A percentile compares a stretch with the other conserved stretches of the same genome.
phyloP scores from a whole-genome alignment of 1,139 yeast species.

The Blastobotrys apis region DNA sequence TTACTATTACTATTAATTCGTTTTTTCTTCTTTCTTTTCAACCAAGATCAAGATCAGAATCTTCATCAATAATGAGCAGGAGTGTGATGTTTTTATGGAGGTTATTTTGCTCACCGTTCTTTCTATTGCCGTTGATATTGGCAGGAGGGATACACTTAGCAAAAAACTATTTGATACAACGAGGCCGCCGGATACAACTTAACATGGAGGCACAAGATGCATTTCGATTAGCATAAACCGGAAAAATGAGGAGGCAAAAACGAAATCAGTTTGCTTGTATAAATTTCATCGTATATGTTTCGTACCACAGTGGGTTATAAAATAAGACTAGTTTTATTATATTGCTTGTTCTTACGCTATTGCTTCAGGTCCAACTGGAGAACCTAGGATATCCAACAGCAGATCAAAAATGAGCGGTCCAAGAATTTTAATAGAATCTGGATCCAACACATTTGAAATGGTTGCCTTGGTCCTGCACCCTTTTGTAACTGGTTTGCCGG shows the following conservation, averaged over 20 bases:
- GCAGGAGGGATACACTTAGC: background rate
- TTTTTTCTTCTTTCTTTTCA: no score
- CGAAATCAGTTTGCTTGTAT: no score
- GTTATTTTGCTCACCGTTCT: background rate
- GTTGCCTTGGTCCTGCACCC: conserved; percentile 29
- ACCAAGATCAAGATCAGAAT: no score
- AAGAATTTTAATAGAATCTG: conserved; percentile 7
- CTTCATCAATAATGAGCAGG: no score
- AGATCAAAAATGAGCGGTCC: conserved; percentile 6
- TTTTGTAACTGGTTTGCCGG: conserved; percentile 11
- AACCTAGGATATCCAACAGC: background rate
- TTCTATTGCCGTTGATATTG: background rate
- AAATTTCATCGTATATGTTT: no score
- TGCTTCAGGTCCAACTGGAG: conserved; percentile 9
- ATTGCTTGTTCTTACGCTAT: background rate
- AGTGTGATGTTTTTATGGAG: background rate
- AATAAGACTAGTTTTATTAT: no score
- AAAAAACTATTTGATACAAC: background rate
- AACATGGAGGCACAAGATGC: conserved; percentile 1
- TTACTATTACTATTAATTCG: background rate
- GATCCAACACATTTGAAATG: conserved; percentile 9
- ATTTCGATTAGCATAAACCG: background rate
- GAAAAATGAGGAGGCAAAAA: no score
- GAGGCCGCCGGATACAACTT: conserved; percentile 1
- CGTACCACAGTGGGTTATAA: no score